Percentiles rank a stretch among this genome's conserved stretches.
Evolutionary conservation across 108 stramenopile genomes (phyloP).

Genomic region (Phaeodactylum tricornutum): DNA sequence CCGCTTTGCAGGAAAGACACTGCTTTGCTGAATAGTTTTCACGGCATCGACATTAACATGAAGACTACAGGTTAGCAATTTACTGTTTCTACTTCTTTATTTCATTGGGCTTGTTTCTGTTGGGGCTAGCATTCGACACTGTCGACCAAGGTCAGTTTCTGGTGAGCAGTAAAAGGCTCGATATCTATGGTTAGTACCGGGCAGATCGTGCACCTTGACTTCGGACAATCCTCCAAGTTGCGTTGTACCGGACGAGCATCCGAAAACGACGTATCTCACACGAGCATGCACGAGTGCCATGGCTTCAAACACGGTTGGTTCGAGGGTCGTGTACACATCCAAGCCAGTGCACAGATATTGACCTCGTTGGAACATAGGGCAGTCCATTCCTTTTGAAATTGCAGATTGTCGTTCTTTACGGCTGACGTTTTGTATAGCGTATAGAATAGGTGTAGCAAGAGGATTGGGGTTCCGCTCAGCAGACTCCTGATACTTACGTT

Average conservation of each 20-base stretch:
- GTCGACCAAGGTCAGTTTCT: too few relatives aligned
- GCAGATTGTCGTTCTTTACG: slow-evolving; percentile 51
- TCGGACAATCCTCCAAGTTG: slow-evolving; percentile 17
- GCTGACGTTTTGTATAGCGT: slow-evolving; percentile 74
- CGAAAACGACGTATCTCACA: slow-evolving; percentile 53
- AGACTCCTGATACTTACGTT: slow-evolving; percentile 11
- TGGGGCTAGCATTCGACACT: too few relatives aligned
- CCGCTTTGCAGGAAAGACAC: too few relatives aligned
- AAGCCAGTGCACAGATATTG: slow-evolving; percentile 76
- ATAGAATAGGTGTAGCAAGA: slow-evolving; percentile 45
- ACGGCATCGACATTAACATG: too few relatives aligned
- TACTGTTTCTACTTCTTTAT: too few relatives aligned
- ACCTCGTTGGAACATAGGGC: slow-evolving; percentile 15
- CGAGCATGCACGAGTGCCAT: slow-evolving; percentile 74
- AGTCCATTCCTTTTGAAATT: slow-evolving; percentile 31
- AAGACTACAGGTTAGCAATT: too few relatives aligned
- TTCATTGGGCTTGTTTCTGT: too few relatives aligned
- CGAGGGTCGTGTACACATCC: slow-evolving; percentile 51
- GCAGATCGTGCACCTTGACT: slow-evolving; percentile 44
- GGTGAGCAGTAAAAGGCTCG: slow-evolving; percentile 49
- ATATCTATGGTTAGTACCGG: slow-evolving; percentile 76
- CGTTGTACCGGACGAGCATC: slow-evolving; percentile 4
- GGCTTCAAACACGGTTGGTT: slow-evolving; percentile 65
- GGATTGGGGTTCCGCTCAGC: slow-evolving; percentile 29
- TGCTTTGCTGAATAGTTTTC: too few relatives aligned